Conservation (phyloP, 352 stramenopile genomes). For the Pythium dissimile region DNA sequence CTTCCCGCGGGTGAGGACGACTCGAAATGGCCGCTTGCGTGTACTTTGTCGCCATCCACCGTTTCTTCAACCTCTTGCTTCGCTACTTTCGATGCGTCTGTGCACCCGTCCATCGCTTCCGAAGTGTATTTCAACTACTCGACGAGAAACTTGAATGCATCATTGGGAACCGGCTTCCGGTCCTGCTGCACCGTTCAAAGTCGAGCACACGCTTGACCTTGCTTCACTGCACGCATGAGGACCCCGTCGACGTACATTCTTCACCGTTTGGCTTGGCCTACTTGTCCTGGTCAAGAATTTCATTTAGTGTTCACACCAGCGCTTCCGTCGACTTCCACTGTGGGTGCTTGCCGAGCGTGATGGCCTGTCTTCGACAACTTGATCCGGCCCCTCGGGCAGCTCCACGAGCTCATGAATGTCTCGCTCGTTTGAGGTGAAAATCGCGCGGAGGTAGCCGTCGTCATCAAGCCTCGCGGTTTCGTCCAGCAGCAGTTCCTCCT, state of each 20-base stretch:
- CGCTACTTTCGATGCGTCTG: slow-evolving; percentile 15
- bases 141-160: slow-evolving; percentile 21
- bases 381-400: slow-evolving; percentile 9
- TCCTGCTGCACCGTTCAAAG: slow-evolving; percentile 22
- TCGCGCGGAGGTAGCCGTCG: slow-evolving; percentile 17
- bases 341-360: slow-evolving; percentile 15
- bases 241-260: slow-evolving; percentile 19
- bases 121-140: slow-evolving; percentile 22
- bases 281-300: slow-evolving; percentile 25
- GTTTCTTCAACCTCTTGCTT: slow-evolving; percentile 24
- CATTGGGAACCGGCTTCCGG: slow-evolving; percentile 20
- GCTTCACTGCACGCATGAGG: slow-evolving; percentile 18
- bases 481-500: slow-evolving; percentile 12
- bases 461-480: slow-evolving; percentile 17
- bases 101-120: slow-evolving; percentile 22
- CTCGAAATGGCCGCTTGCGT: slow-evolving; percentile 41
- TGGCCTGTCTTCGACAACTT: slow-evolving; percentile 10
- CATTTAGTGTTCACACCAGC: slow-evolving; percentile 26
- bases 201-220: slow-evolving; percentile 21
- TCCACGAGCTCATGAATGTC: slow-evolving; percentile 25
- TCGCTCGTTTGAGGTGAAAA: slow-evolving; percentile 10
- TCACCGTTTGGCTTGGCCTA: slow-evolving; percentile 20
- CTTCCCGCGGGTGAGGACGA: slow-evolving; percentile 33
- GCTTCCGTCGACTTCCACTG: slow-evolving; percentile 24
- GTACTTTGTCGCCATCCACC: slow-evolving; percentile 31